These are phyloP conservation scores for Glycine latifolia DNA, from an alignment of 306 rosid genomes.

Conservation along the genomic window DNA sequence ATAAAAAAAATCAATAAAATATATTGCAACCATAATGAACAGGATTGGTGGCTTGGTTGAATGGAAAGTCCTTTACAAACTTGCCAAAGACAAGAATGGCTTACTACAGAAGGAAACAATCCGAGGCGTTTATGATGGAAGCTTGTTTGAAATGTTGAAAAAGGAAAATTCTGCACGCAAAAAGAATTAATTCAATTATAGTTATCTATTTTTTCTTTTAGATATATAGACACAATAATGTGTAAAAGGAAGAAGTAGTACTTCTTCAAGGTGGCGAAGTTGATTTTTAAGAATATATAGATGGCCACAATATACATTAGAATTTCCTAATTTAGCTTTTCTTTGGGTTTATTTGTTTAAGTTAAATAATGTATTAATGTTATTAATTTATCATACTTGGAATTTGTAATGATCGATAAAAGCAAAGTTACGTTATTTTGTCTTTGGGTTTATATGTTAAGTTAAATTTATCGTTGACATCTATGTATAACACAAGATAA, in stretches of 20 bases:
- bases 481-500: no score
- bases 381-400: neutral
- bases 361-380: neutral
- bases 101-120: constrained; percentile 71
- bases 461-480: neutral
- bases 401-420: neutral
- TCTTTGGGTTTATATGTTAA: no score
- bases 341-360: neutral
- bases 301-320: neutral
- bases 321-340: neutral
- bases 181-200: neutral
- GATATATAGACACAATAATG: neutral
- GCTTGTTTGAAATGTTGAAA: constrained; percentile 69
- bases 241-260: neutral
- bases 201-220: neutral
- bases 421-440: no score
- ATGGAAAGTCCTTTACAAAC: constrained; percentile 69
- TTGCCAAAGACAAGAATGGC: constrained; percentile 82
- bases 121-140: constrained; percentile 82
- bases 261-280: neutral
- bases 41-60: constrained; percentile 66
- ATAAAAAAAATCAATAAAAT: neutral
- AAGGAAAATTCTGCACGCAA: constrained; percentile 37
- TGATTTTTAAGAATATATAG: neutral
- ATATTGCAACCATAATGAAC: neutral